Evolutionary conservation across 805 yeast genomes (phyloP).

Genomic region (Yarrowia divulgata): DNA sequence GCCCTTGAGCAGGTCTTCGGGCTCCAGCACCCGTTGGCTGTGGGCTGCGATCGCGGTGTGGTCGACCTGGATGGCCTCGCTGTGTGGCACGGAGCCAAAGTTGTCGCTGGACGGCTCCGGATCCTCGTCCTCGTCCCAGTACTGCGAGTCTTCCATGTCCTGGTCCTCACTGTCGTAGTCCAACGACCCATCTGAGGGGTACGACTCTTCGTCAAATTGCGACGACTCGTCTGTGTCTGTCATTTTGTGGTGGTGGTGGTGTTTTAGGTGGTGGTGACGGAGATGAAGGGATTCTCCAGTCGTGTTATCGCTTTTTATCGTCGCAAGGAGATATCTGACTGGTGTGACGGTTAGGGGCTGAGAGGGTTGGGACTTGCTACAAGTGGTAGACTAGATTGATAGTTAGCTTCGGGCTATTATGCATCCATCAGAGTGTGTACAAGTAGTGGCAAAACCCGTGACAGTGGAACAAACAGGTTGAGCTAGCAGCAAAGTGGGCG

Average conservation of each 20-base stretch:
- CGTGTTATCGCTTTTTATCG: no score
- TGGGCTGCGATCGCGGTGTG: not conserved
- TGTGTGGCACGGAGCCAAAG: not conserved
- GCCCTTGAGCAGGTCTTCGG: slow-evolving; percentile 7
- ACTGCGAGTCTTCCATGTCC: slow-evolving; percentile 27
- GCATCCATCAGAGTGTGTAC: no score
- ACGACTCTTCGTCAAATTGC: slow-evolving; percentile 25
- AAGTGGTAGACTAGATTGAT: not conserved
- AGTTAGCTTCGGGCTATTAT: not conserved
- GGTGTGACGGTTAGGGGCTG: not conserved
- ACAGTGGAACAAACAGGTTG: not conserved
- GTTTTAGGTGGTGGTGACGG: not conserved
- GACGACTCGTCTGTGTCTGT: slow-evolving; percentile 31
- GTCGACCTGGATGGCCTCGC: slow-evolving; percentile 21
- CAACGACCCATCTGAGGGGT: slow-evolving; percentile 8
- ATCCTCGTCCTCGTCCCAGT: slow-evolving; percentile 26
- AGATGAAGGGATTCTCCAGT: not conserved
- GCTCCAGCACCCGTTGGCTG: slow-evolving; percentile 14
- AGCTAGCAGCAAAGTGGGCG: no score
- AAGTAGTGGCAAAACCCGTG: slow-evolving; percentile 6
- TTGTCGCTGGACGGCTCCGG: slow-evolving; percentile 11
- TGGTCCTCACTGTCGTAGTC: slow-evolving; percentile 30
- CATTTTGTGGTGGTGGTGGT: not conserved
- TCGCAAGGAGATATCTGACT: no score
- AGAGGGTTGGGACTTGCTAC: slow-evolving; percentile 27